Conservation (phyloP, 768 basidiomycete species). For the Boletus rufocinnamomeus region DNA sequence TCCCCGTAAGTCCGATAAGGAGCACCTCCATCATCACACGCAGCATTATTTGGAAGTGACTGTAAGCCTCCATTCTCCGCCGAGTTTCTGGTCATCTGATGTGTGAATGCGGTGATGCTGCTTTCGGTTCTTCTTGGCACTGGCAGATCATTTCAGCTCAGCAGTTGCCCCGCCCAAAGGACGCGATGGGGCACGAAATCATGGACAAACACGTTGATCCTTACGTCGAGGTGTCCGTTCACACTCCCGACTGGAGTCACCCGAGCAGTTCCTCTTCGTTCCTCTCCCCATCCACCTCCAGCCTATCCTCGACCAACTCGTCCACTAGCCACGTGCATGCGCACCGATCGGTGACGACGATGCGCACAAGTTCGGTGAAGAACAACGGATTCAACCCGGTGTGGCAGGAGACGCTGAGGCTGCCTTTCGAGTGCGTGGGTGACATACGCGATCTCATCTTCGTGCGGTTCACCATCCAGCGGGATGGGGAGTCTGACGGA, state of each 20-base stretch:
- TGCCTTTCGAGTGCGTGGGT: slow-evolving; percentile 78
- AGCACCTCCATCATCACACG: slow-evolving; percentile 51
- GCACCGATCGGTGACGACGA: slow-evolving; percentile 50
- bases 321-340: slow-evolving; percentile 20
- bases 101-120: not conserved
- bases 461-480: slow-evolving; percentile 73
- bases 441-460: slow-evolving; percentile 85
- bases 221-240: slow-evolving; percentile 78
- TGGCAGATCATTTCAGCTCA: slow-evolving; percentile 80
- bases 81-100: not conserved
- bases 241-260: slow-evolving; percentile 70
- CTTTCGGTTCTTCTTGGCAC: not conserved
- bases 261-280: slow-evolving; percentile 20
- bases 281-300: slow-evolving; percentile 11
- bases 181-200: slow-evolving; percentile 61
- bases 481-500: slow-evolving; percentile 60
- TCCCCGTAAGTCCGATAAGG: slow-evolving; percentile 58
- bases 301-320: slow-evolving; percentile 4
- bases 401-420: slow-evolving; percentile 70
- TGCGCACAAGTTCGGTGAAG: slow-evolving; percentile 64
- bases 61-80: slow-evolving; percentile 37
- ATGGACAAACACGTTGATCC: slow-evolving; percentile 66
- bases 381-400: slow-evolving; percentile 92
- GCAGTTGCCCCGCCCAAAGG: slow-evolving; percentile 77
- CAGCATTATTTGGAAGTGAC: slow-evolving; percentile 66